Base-by-base conservation (phyloP, 257 asterid species). In the Haberlea rhodopensis region DNA sequence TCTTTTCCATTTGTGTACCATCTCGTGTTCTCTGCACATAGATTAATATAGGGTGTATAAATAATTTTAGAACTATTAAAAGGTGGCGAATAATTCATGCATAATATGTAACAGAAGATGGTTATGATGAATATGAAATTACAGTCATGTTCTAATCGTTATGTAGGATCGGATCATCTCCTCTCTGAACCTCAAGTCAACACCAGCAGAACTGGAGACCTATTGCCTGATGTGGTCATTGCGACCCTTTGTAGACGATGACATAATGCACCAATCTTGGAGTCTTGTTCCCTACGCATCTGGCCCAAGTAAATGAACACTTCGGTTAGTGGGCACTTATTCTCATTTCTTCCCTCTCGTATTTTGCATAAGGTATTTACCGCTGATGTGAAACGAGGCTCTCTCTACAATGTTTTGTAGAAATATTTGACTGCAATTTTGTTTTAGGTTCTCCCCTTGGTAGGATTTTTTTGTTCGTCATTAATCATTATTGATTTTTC, bases 141-240 rank as follows among this genome's bases (percentile, higher is more conserved):
- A 16, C 1, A 53, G 2, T 31, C 0, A 27, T 66, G 8, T 8
- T 6, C 19, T 23, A 11, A 31, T 32, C 9, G 6, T 27, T 40
- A 32, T 73, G 66, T 73, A 89, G 96, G 91, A 67, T 64, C 82
- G 53, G 62, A 76, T 89, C 5, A 85, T 80, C 56, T 79, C 91
- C 10, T 82, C 96, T 27, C 88, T 92, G 34, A 63, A 58, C 72
- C 79, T 77, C 70, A 85, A 78, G 76, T 76, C 94, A 34, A 76
- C 94, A 16, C 76, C 80, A 0, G 96, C 65, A 58, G 95, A 92
- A 71, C 53, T 92, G 24, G 96, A 87, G 62, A 87, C 88, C 27
- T 92, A 92, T 73, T 85, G 82, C 82, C 74, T 73, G 74, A 87
- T 92, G 96, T 89, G 96, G 98, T 84, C 94, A 0, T 73, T 89